Conservation (phyloP, 2,329 filamentous ascomycete species). For the Thyridium curvatum region DNA sequence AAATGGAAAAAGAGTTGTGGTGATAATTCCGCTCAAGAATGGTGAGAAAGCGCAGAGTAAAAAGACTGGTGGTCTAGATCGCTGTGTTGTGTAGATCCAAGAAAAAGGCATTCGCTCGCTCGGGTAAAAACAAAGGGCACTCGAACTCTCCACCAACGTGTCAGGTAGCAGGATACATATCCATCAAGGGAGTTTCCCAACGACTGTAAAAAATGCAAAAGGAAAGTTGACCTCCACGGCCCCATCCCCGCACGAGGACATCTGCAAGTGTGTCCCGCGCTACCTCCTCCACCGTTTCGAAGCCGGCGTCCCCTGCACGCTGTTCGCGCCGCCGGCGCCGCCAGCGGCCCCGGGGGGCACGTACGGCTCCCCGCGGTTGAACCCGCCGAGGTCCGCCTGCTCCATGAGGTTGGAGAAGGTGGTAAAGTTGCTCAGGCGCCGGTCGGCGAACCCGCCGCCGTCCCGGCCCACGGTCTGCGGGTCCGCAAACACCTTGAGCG, state of each 20-base stretch:
- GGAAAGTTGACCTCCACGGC: no score
- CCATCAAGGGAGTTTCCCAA: no score
- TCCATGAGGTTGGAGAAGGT: slow-evolving; percentile 51
- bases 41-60: no score
- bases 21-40: no score
- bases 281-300: background rate
- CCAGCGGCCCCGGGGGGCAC: slow-evolving; percentile 26
- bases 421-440: slow-evolving; percentile 18
- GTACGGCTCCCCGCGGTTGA: slow-evolving; percentile 33
- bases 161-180: no score
- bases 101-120: background rate
- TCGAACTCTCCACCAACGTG: no score
- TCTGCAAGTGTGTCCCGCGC: no score
- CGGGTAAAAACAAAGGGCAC: no score
- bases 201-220: no score
- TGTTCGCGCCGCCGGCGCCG: no score
- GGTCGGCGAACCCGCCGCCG: slow-evolving; percentile 31
- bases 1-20: no score
- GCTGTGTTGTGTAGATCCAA: background rate
- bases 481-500: slow-evolving; percentile 48
- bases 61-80: background rate
- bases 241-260: no score
- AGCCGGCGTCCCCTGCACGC: slow-evolving; percentile 5
- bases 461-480: slow-evolving; percentile 40
- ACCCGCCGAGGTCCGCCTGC: slow-evolving; percentile 33